Evolutionary conservation across 345 rosid genomes (phyloP).

Genomic region (Chamaenerion angustifolium): DNA sequence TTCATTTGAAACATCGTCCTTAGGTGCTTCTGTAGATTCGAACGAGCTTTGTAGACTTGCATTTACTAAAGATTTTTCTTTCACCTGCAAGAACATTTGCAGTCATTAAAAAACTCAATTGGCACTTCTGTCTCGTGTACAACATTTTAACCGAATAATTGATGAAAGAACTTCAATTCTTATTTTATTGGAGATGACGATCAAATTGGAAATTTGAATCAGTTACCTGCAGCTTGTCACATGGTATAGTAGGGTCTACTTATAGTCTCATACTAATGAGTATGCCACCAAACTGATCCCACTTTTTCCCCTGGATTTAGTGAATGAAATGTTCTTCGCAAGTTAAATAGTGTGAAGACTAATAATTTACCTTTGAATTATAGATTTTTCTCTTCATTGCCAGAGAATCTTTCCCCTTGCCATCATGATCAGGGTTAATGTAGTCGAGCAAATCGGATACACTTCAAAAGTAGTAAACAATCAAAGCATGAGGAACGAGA

Average conservation of each 20-base stretch:
- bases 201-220: too few species aligned
- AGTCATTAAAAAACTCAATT: background rate
- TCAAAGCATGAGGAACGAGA: background rate
- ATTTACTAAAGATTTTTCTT: conserved; percentile 37
- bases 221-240: too few species aligned
- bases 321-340: too few species aligned
- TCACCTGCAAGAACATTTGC: conserved; percentile 29
- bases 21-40: conserved; percentile 28
- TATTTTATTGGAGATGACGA: too few species aligned
- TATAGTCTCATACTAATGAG: background rate
- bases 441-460: conserved; percentile 95
- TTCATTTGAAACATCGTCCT: conserved; percentile 41
- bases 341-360: background rate
- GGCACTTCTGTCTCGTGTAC: too few species aligned
- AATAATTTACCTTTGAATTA: conserved; percentile 43
- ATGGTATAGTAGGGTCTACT: background rate
- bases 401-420: conserved; percentile 50
- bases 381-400: conserved; percentile 60
- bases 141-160: too few species aligned
- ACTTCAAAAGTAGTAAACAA: conserved; percentile 25
- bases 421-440: conserved; percentile 73
- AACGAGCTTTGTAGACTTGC: conserved; percentile 21
- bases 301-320: background rate
- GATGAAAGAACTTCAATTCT: too few species aligned
- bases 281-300: background rate